Base-by-base conservation (phyloP, 768 basidiomycete species). In the Pleurotus cornucopiae region DNA sequence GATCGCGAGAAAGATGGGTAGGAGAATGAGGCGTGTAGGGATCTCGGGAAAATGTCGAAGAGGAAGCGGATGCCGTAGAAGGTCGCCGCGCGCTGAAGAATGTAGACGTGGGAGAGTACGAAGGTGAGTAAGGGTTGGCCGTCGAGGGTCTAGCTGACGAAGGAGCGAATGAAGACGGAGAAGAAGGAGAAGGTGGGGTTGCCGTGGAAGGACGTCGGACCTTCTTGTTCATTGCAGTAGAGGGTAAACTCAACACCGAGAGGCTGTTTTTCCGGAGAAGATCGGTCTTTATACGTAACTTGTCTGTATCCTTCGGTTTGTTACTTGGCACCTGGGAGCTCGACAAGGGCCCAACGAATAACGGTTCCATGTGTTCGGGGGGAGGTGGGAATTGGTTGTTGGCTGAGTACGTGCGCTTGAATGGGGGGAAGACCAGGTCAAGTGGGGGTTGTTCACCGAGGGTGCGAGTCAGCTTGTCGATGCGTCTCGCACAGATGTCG, bases 361-460 rank as follows among this genome's bases (percentile, higher is more conserved):
- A 23, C 7, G 51, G 51, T 6, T 43, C 39, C 20, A 16, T 16
- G 30, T 34, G 30, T 23, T 53, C 51, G 6, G 51, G 18, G 12
- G 51, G 51, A 21, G 34, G 34, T 16, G 51, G 51, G 18, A 41
- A 41, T 9, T 18, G 39, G 11, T 49, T 20, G 20, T 53, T 41
- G 38, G 51, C 51, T 1, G 51, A 37, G 51, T 40, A 53, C 14
- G 51, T 53, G 16, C 51, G 34, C 14, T 43, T 53, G 51, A 53
- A 39, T 16, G 51, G 18, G 26, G 51, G 51, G 51, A 53, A 53
- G 51, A 53, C 39, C 16, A 53, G 16, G 21, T 53, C 51, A 25
- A 53, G 38, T 6, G 51, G 51, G 34, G 51, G 51, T 43, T 53
- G 51, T 23, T 53, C 37, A 21, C 51, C 51, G 7, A 53, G 39